Conservation (phyloP, 129 eudicot genomes). For the Mikania micrantha region DNA sequence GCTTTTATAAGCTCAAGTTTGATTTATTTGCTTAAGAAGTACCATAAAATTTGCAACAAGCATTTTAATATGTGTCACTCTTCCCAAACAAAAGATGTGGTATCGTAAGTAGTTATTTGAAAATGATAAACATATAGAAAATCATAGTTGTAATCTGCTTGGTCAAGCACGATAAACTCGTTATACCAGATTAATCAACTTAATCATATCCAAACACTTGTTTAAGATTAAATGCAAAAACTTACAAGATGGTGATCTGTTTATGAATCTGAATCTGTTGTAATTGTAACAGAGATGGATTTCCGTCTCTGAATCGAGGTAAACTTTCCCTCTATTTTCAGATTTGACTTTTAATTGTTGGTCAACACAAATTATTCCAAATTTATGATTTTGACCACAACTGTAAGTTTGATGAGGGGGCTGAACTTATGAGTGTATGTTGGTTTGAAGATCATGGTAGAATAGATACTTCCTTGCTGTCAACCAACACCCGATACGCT, state of each 20-base stretch:
- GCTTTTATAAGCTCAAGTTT: too few species aligned
- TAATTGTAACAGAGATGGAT: conserved; percentile 39
- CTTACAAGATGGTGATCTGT: background rate
- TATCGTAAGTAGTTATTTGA: too few species aligned
- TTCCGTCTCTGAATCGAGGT: conserved; percentile 64
- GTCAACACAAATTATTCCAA: background rate
- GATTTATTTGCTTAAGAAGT: too few species aligned
- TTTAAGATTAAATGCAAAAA: background rate
- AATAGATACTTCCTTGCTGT: too few species aligned
- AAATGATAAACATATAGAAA: background rate
- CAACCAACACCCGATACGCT: too few species aligned
- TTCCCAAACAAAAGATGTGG: too few species aligned
- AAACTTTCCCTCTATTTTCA: background rate
- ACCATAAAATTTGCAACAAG: too few species aligned
- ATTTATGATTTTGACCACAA: too few species aligned
- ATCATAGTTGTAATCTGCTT: background rate
- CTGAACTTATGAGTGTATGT: too few species aligned
- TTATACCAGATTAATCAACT: background rate
- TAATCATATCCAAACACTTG: background rate
- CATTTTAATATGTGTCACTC: too few species aligned
- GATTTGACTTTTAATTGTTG: background rate
- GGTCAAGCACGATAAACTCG: background rate
- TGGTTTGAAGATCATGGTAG: too few species aligned
- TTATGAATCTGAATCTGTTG: background rate
- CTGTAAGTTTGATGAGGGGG: too few species aligned